phyloP scores from a whole-genome alignment of 2,329 filamentous ascomycete species.

The Myriosclerotinia duriaeana region DNA sequence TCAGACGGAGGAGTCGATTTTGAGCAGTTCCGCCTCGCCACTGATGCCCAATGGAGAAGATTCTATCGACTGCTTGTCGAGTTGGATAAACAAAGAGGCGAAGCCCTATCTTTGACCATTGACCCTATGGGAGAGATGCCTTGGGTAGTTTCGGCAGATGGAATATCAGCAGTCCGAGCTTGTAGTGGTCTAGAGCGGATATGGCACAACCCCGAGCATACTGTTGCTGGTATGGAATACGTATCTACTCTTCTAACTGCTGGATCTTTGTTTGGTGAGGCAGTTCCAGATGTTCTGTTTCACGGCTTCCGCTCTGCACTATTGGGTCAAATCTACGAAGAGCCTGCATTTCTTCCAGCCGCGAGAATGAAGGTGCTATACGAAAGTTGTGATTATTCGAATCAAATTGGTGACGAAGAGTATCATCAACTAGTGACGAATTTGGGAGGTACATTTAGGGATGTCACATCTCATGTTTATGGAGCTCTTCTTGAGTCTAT shows the following conservation, averaged over 20 bases:
- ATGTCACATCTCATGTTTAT: slow-evolving; percentile 57
- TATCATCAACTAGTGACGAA: slow-evolving; percentile 67
- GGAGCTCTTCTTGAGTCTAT: slow-evolving; percentile 52
- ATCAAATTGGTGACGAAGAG: slow-evolving; percentile 79
- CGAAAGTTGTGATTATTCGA: slow-evolving; percentile 73
- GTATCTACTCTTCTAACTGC: slow-evolving; percentile 66
- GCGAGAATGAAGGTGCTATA: slow-evolving; percentile 78
- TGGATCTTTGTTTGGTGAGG: slow-evolving; percentile 67
- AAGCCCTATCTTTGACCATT: slow-evolving; percentile 74
- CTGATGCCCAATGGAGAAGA: slow-evolving; percentile 82
- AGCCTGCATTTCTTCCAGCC: slow-evolving; percentile 65
- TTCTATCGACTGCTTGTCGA: slow-evolving; percentile 86
- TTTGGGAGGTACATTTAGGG: slow-evolving; percentile 65
- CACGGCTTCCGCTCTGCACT: slow-evolving; percentile 67
- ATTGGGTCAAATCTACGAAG: slow-evolving; percentile 71
- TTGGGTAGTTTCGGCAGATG: slow-evolving; percentile 83
- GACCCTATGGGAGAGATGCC: slow-evolving; percentile 70
- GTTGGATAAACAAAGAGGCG: slow-evolving; percentile 80
- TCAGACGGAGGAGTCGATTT: slow-evolving; percentile 69
- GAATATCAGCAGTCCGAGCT: slow-evolving; percentile 73
- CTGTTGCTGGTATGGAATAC: slow-evolving; percentile 52
- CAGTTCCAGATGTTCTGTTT: slow-evolving; percentile 67
- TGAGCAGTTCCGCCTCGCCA: slow-evolving; percentile 69
- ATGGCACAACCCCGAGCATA: slow-evolving; percentile 60
- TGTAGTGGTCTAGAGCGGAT: slow-evolving; percentile 78